phyloP scores from a whole-genome alignment of 352 stramenopile genomes.

The Globisporangium cylindrosporum region DNA sequence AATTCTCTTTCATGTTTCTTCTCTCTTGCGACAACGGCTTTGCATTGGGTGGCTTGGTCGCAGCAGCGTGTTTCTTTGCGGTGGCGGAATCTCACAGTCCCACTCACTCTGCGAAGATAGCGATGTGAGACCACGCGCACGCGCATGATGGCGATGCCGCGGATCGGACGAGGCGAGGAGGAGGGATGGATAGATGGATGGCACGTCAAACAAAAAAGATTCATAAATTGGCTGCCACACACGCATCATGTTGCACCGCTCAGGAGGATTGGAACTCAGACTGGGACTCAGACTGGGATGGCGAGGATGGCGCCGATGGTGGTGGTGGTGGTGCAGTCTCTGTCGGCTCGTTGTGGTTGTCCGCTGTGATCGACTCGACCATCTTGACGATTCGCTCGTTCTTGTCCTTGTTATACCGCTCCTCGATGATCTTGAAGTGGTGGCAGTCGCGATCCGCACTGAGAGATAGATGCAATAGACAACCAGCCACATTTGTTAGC shows the following conservation, averaged over 20 bases:
- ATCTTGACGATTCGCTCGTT: constrained; percentile 68
- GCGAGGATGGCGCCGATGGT: background rate
- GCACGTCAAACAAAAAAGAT: background rate
- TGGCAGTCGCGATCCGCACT: constrained; percentile 78
- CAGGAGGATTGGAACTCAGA: background rate
- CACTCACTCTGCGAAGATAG: background rate
- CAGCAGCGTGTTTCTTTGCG: constrained; percentile 3
- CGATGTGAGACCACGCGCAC: background rate
- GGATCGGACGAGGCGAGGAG: background rate
- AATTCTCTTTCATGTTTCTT: background rate
- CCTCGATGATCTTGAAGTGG: constrained; percentile 67
- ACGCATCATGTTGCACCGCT: constrained; percentile 1
- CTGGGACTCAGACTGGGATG: background rate
- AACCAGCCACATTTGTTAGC: background rate
- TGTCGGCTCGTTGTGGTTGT: constrained; percentile 59
- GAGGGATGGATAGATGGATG: background rate
- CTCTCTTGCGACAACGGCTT: background rate
- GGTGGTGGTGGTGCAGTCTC: background rate
- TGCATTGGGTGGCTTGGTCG: background rate
- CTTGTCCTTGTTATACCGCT: constrained; percentile 39
- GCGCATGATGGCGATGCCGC: background rate
- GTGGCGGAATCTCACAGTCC: background rate
- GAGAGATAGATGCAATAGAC: constrained; percentile 9
- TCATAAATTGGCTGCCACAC: constrained; percentile 6
- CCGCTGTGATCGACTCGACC: constrained; percentile 61